A percentile compares a stretch with the other conserved stretches of the same genome.
Conservation (phyloP, 306 rosid genomes). For the Lathyrus oleraceus region DNA sequence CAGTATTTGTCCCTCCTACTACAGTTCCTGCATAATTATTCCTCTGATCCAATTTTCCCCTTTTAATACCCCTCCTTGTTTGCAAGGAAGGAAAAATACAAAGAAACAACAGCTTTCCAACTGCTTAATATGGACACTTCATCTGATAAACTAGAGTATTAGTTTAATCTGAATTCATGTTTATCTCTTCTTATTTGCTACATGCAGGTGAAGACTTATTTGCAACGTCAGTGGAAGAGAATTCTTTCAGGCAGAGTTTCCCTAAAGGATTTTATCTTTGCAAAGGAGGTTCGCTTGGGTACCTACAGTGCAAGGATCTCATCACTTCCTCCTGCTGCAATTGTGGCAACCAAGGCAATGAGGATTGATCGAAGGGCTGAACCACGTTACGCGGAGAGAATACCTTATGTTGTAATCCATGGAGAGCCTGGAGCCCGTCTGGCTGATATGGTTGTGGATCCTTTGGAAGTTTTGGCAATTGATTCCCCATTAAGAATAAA, state of each 20-base stretch:
- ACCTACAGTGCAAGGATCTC: slow-evolving; percentile 71
- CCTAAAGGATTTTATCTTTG: slow-evolving; percentile 85
- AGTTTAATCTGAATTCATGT: slow-evolving; percentile 23
- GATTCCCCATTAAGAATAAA: slow-evolving; percentile 80
- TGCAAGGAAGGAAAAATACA: slow-evolving; percentile 1
- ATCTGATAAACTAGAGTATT: slow-evolving; percentile 31
- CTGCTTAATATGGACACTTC: slow-evolving; percentile 20
- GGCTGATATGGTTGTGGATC: slow-evolving; percentile 91
- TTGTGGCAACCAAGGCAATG: slow-evolving; percentile 93
- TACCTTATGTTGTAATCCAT: slow-evolving; percentile 85
- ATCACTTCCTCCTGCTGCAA: slow-evolving; percentile 96
- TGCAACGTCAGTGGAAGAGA: slow-evolving; percentile 89
- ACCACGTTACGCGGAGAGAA: slow-evolving; percentile 86
- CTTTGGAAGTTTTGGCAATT: slow-evolving; percentile 73
- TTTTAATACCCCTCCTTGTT: slow-evolving; percentile 3
- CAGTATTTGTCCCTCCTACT: too few species aligned
- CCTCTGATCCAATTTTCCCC: neutral
- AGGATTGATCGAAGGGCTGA: slow-evolving; percentile 87
- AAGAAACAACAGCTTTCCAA: slow-evolving; percentile 17
- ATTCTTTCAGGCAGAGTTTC: slow-evolving; percentile 79
- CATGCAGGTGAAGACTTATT: slow-evolving; percentile 67
- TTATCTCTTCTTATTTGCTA: slow-evolving; percentile 32
- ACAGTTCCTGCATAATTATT: neutral
- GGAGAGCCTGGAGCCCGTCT: slow-evolving; percentile 95
- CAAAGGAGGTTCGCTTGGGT: slow-evolving; percentile 93